Base-by-base conservation (phyloP, 2,329 filamentous ascomycete species). In the Chrysoporthe austroafricana region DNA sequence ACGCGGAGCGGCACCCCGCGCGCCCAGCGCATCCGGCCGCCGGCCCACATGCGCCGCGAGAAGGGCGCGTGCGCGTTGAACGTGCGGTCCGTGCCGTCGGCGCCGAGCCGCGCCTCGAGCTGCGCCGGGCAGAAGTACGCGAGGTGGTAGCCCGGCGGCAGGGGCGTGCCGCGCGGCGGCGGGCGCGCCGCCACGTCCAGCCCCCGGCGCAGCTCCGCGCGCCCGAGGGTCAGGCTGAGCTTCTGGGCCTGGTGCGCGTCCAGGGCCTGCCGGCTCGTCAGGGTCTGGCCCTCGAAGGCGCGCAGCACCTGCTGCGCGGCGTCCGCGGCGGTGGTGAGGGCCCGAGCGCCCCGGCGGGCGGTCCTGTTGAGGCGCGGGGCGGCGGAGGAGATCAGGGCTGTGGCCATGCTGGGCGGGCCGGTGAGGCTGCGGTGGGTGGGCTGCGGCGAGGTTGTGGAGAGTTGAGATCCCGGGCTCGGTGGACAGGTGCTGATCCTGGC, bases 1-100 rank as follows among this genome's bases (percentile, higher is more conserved):
- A 89, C 82, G 1, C 80, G 78, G 68, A 90, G 74, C 21, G 75
- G 39, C 14, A 50, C 66, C 4, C 63, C 67, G 11, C 60, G n/a
- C 60, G 70, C 73, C 86, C 87, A 89, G 16, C 75, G 74, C 76
- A 90, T 85, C 66, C 81, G 79, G 0, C 89, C 89, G 1, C 88
- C 88, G 0, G 88, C 88, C 89, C 89, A 91, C 88, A 91, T 90
- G 14, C 88, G 81, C 42, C 88, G 77, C 1, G 86, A 88, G 67
- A 90, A 91, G 0, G 88, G 88, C 3, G 77, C 69, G 0, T 85
- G 81, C 0, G 88, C 84, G 71, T 89, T 90, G 74, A 87, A 90
- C 0, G 84, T 84, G 0, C 74, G 77, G 76, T 91, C 88, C 0
- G 86, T 88, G 16, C 89, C 89, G 74, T 91, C 88, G 0, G 74